A percentile compares a stretch with the other conserved stretches of the same genome.
These are phyloP conservation scores for Hyaloscypha hepaticicola DNA, from an alignment of 495 filamentous ascomycete genomes.

Conservation along the genomic window DNA sequence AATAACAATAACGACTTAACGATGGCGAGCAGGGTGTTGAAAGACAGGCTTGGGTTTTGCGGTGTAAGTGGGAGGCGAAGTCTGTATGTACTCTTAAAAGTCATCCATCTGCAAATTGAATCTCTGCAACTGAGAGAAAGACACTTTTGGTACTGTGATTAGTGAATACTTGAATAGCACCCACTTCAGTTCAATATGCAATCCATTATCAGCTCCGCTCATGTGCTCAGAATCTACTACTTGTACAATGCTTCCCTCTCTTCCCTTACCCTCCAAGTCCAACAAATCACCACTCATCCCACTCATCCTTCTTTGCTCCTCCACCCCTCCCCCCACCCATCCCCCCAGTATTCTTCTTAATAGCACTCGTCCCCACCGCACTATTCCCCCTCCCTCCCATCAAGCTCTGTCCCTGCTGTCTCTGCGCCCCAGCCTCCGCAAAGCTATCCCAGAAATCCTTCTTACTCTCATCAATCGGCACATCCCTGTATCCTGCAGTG, in stretches of 20 bases:
- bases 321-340: slow-evolving; percentile 11
- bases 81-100: too few relatives aligned
- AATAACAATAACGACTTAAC: too few relatives aligned
- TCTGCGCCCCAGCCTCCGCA: slow-evolving; percentile 37
- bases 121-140: too few relatives aligned
- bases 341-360: slow-evolving; percentile 23
- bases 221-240: background rate
- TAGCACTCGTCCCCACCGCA: slow-evolving; percentile 42
- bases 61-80: too few relatives aligned
- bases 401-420: slow-evolving; percentile 20
- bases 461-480: slow-evolving; percentile 57
- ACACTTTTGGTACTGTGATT: too few relatives aligned
- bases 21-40: too few relatives aligned
- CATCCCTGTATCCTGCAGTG: slow-evolving; percentile 26
- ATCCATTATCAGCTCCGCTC: background rate
- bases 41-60: too few relatives aligned
- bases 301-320: slow-evolving; percentile 35
- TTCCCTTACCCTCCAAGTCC: background rate
- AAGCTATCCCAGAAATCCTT: slow-evolving; percentile 92
- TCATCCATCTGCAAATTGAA: too few relatives aligned
- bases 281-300: slow-evolving; percentile 32
- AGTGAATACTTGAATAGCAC: too few relatives aligned
- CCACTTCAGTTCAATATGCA: too few relatives aligned
- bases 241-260: background rate
- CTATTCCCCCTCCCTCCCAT: slow-evolving; percentile 7